Evolutionary conservation across 2,329 filamentous ascomycete genomes (phyloP).

Genomic region (Ceratocystis lukuohia): DNA sequence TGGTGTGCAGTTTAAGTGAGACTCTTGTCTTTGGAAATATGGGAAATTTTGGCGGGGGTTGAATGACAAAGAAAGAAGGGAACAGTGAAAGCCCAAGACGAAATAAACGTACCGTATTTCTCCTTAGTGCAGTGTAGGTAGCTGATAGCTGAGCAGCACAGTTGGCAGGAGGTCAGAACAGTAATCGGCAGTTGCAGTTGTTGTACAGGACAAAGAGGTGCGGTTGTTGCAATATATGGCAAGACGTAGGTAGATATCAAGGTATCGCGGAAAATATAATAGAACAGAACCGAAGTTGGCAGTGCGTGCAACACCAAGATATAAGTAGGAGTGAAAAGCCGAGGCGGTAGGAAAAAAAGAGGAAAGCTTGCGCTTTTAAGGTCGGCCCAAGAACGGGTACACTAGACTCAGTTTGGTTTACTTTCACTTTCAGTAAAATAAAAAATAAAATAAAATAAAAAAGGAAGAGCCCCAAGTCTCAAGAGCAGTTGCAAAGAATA

Average conservation of each 20-base stretch:
- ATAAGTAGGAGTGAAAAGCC: constrained; percentile 1
- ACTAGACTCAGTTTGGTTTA: neutral
- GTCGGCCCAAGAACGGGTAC: neutral
- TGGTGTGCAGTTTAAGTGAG: constrained; percentile 13
- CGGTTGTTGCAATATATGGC: neutral
- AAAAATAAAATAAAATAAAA: too few species aligned
- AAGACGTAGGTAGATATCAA: neutral
- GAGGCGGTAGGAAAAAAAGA: neutral
- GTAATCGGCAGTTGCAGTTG: neutral
- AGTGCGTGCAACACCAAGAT: constrained; percentile 3
- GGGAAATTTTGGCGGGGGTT: neutral
- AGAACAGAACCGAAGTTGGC: neutral
- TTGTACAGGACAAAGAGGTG: neutral
- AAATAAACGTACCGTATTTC: neutral
- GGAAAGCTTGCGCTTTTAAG: constrained; percentile 2
- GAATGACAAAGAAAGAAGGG: neutral
- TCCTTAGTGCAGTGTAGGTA: neutral
- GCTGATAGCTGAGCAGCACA: neutral
- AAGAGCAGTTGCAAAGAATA: neutral
- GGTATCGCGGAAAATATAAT: neutral
- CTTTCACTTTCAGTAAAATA: neutral
- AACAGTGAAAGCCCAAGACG: neutral
- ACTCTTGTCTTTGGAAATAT: constrained; percentile 2
- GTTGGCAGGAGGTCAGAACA: neutral
- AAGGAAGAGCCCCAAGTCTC: neutral